These are phyloP conservation scores for Canavalia ensiformis DNA, from an alignment of 306 rosid genomes.

Conservation along the genomic window DNA sequence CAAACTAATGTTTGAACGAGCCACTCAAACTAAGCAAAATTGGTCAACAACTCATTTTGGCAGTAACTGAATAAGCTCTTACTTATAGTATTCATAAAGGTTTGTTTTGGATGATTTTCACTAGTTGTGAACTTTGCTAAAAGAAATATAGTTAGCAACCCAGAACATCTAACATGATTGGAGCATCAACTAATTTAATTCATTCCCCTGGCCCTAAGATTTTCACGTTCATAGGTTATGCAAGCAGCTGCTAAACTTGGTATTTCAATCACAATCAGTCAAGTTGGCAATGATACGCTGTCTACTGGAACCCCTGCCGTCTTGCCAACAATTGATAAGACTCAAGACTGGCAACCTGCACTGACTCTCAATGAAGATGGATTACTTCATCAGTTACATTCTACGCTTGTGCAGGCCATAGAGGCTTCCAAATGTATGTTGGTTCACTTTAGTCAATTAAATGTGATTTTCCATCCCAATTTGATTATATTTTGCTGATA, in stretches of 20 bases:
- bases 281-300: constrained; percentile 71
- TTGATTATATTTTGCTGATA: constrained; percentile 36
- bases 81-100: not conserved
- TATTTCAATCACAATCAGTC: constrained; percentile 73
- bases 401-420: constrained; percentile 79
- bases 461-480: constrained; percentile 35
- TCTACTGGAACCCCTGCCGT: constrained; percentile 66
- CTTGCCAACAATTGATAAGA: constrained; percentile 67
- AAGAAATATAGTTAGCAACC: constrained; percentile 31
- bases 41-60: constrained; percentile 16
- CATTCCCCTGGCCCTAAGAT: constrained; percentile 32
- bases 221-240: constrained; percentile 68
- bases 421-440: constrained; percentile 77
- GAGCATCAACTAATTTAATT: constrained; percentile 36
- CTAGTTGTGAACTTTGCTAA: constrained; percentile 2
- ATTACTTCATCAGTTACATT: constrained; percentile 84
- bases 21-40: constrained; percentile 18
- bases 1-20: constrained; percentile 12
- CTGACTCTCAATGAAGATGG: constrained; percentile 86
- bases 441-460: constrained; percentile 35
- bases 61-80: constrained; percentile 1
- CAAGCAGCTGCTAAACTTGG: constrained; percentile 87
- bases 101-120: constrained; percentile 29
- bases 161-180: constrained; percentile 21
- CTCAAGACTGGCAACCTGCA: constrained; percentile 87